Base-by-base conservation (phyloP, 148 eudicot genomes). In the Fagopyrum tataricum region DNA sequence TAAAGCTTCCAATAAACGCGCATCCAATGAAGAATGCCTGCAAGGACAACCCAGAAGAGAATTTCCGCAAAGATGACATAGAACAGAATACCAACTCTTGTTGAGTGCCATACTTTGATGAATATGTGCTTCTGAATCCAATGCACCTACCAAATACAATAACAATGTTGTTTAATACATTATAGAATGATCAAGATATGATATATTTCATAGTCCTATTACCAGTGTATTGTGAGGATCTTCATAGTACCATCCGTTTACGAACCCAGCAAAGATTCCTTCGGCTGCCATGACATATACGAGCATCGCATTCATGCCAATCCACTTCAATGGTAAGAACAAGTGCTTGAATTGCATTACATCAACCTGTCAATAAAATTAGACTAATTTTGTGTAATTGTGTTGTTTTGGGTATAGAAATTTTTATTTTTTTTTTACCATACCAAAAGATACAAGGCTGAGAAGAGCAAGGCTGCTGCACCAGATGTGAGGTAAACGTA, bases 281-380 rank as follows among this genome's bases (percentile, higher is more conserved):
- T 73, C 89, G 78, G 98, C 98, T 40, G 98, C 98, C 94, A 93
- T 82, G 67, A 89, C 98, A 79, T 82, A 93, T 47, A 93, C 97
- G 26, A 91, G 86, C 98, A 91, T 93, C 14, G 98, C 98, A 73
- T 93, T 93, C 98, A 91, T 93, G 70, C 98, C 98, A 78, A 93
- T 91, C 98, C 97, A 93, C 79, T 91, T 90, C 59, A 91, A 79
- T 5, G 92, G 91, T 39, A 91, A 76, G 81, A 93, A 93, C 56
- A 81, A 44, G 67, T 76, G 80, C 41, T 83, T 84, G 49, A 84
- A 76, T 21, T 75, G 81, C 76, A 80, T 76, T 24, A 91, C 69
- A 79, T 93, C 98, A 68, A 91, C 92, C 98, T 93, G 86, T 72
- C 18, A 40, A 6, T 20, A n/a, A n/a, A n/a, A n/a, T n/a, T n/a